These are phyloP conservation scores for Juglanconis sp. DNA, from an alignment of 2,329 filamentous ascomycete genomes.

Conservation along the genomic window DNA sequence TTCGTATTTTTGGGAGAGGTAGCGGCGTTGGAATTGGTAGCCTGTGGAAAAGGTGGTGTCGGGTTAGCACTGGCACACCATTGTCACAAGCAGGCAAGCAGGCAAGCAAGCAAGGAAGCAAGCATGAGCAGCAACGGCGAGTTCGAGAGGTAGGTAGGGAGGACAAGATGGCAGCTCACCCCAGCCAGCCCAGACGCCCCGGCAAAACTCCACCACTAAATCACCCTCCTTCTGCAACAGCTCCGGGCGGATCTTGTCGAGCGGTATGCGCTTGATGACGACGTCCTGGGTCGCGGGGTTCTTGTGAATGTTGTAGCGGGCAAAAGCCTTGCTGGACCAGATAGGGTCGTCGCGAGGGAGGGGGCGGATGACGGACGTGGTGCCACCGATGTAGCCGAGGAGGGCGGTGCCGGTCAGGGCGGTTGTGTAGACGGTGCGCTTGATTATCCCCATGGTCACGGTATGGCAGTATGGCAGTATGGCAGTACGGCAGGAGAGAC, in stretches of 20 bases:
- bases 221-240: conserved; percentile 57
- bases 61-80: neutral
- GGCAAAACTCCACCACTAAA: conserved; percentile 63
- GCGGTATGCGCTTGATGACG: conserved; percentile 58
- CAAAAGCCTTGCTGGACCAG: conserved; percentile 55
- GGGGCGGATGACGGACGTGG: conserved; percentile 56
- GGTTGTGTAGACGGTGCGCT: conserved; percentile 42
- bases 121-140: too few species aligned
- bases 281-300: conserved; percentile 65
- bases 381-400: conserved; percentile 49
- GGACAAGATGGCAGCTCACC: conserved; percentile 42
- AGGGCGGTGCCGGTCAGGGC: conserved; percentile 50
- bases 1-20: conserved; percentile 58
- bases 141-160: neutral
- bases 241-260: conserved; percentile 62
- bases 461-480: neutral
- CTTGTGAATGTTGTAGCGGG: conserved; percentile 57
- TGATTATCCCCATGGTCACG: conserved; percentile 50
- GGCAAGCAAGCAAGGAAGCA: neutral
- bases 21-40: conserved; percentile 56
- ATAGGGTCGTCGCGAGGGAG: conserved; percentile 57
- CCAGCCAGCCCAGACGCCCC: conserved; percentile 63
- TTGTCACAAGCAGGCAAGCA: neutral
- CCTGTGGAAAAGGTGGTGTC: conserved; percentile 32
- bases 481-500: too few species aligned